Evolutionary conservation across 2,329 filamentous ascomycete species (phyloP), one percentile per base, ranked within the genome.

Genomic region (Claviceps pazoutovae): DNA sequence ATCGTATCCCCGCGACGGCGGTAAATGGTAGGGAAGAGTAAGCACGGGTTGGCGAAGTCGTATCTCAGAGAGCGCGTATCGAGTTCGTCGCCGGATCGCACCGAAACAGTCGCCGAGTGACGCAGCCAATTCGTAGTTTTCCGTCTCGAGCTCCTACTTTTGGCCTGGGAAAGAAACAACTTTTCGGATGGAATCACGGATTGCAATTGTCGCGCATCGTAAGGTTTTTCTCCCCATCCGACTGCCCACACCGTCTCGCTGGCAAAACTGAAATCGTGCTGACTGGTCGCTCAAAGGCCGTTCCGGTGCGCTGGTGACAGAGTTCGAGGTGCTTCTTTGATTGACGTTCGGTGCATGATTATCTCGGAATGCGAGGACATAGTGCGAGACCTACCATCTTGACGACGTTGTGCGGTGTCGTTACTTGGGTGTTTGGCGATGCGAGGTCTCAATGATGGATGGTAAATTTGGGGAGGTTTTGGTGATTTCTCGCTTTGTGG

Each of bases 401-500:
- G 71, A 68, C 71, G 70, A 70, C 68, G 64, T 62, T 68, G 62
- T 67, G 65, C 58, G 66, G 63, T 68, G 66, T 66, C 67, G 68
- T 70, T 62, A 58, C 59, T 64, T 65, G 61, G 65, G 64, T 65
- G 62, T 67, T 66, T 68, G 67, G 65, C 67, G 66, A 71, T 69
- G 67, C 62, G 60, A 66, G 66, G 64, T 66, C 66, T 61, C 62
- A 55, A 60, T 59, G 59, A 58, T 57, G 55, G 59, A 58, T 34
- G 53, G 60, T 37, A 61, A 65, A 69, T 68, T 70, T 70, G 63
- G 61, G 62, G 62, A 62, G 61, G 64, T 65, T 68, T 69, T 69
- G 65, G 62, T 66, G 64, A 67, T 67, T 69, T 70, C 66, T 68
- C 61, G 64, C 62, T 69, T 70, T 71, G 68, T 71, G 68, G 67